phyloP scores from a whole-genome alignment of 1,284 basidiomycete genomes.

The Sanghuangporus sanghuang region DNA sequence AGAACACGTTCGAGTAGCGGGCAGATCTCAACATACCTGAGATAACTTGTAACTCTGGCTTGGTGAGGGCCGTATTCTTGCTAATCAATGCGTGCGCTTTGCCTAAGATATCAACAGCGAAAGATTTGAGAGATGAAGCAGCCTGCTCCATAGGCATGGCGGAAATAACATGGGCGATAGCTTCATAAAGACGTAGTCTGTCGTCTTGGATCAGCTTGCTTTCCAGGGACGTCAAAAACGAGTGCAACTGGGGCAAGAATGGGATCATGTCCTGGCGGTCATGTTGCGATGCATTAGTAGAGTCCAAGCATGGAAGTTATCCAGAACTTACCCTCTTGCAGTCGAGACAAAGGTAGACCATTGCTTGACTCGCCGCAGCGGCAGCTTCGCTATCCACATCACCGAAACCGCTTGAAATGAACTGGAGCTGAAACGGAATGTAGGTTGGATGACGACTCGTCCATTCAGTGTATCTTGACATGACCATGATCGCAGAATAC shows the following conservation, averaged over 20 bases:
- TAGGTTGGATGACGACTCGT: conserved; percentile 87
- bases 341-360: conserved; percentile 97
- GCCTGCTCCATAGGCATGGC: conserved; percentile 87
- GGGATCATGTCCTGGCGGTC: conserved; percentile 75
- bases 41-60: conserved; percentile 57
- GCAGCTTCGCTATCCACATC: conserved; percentile 77
- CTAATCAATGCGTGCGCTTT: conserved; percentile 61
- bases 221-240: conserved; percentile 79
- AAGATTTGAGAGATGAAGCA: conserved; percentile 79
- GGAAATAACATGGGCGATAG: conserved; percentile 91
- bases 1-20: conserved; percentile 19
- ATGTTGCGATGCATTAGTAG: not conserved
- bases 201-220: conserved; percentile 82
- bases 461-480: conserved; percentile 97
- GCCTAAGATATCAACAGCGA: conserved; percentile 69
- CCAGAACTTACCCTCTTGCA: conserved; percentile 67
- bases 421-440: conserved; percentile 82
- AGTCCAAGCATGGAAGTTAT: not conserved
- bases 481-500: conserved; percentile 93
- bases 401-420: conserved; percentile 90
- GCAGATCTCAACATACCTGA: conserved; percentile 45
- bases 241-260: conserved; percentile 88
- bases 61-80: conserved; percentile 47
- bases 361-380: conserved; percentile 92
- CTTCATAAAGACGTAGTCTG: conserved; percentile 88